Percentiles rank a stretch among this genome's conserved stretches.
Evolutionary conservation across 148 eudicot species (phyloP).

Genomic region (Polygonum maritimum): DNA sequence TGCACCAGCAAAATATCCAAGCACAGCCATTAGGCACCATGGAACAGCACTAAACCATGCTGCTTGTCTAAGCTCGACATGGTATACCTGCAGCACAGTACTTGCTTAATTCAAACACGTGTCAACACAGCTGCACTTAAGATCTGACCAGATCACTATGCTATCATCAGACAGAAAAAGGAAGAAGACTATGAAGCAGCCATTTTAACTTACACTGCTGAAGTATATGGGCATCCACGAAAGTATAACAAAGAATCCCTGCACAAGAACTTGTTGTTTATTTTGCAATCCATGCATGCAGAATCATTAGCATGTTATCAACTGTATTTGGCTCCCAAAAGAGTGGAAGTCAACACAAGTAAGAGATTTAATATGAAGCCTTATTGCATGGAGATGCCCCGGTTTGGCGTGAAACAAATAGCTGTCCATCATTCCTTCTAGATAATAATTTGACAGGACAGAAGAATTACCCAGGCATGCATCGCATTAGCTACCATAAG

Average conservation of each 20-base stretch:
- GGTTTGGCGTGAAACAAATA: neutral
- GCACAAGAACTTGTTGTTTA: conserved; percentile 17
- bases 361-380: neutral
- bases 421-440: neutral
- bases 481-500: conserved; percentile 84
- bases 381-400: neutral
- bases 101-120: neutral
- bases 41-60: conserved; percentile 99
- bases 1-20: conserved; percentile 83
- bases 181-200: neutral
- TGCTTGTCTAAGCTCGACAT: conserved; percentile 85
- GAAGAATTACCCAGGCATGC: conserved; percentile 81
- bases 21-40: conserved; percentile 87
- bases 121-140: neutral
- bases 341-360: neutral
- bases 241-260: conserved; percentile 93
- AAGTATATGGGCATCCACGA: conserved; percentile 98
- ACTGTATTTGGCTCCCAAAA: neutral
- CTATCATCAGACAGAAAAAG: neutral
- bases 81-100: conserved; percentile 49
- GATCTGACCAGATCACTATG: neutral
- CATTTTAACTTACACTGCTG: conserved; percentile 44
- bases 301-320: neutral
- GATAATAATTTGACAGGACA: neutral
- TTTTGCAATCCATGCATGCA: neutral